Percentiles rank a stretch among this genome's conserved stretches.
Evolutionary conservation across 2,329 filamentous ascomycete species (phyloP).

Genomic region (Trichoderma oligosporum): DNA sequence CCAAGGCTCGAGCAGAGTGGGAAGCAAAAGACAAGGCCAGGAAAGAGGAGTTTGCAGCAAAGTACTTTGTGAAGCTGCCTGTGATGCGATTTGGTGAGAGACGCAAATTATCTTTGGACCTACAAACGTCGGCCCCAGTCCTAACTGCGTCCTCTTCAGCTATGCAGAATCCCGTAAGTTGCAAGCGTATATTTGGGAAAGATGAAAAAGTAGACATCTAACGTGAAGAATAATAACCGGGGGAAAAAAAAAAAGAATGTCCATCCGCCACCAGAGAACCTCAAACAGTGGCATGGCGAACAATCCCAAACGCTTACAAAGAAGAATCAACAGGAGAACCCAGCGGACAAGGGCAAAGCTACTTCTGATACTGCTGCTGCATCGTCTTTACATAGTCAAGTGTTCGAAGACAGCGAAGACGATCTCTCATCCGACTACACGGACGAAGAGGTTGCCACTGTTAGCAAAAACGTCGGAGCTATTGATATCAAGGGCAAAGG

Average conservation of each 20-base stretch:
- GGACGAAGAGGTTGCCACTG: not conserved
- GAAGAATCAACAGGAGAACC: not conserved
- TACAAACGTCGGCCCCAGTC: not conserved
- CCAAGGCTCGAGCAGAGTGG: slow-evolving; percentile 7
- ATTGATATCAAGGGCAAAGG: not conserved
- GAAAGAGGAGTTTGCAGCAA: slow-evolving; percentile 11
- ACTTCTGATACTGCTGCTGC: not conserved
- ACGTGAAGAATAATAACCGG: too few species aligned
- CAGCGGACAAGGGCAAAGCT: not conserved
- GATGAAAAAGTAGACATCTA: not conserved
- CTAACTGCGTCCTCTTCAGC: not conserved
- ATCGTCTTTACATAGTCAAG: slow-evolving; percentile 5
- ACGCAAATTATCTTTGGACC: not conserved
- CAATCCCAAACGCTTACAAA: not conserved
- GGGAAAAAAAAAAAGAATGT: not conserved
- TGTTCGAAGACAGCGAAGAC: slow-evolving; percentile 11
- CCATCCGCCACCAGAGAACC: not conserved
- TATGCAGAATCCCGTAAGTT: not conserved
- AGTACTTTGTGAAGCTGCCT: slow-evolving; percentile 16
- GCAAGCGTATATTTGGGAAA: not conserved
- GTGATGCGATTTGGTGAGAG: slow-evolving; percentile 7
- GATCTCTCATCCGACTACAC: not conserved
- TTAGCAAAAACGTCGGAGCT: not conserved
- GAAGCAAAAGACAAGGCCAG: slow-evolving; percentile 12
- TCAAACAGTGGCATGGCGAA: not conserved